phyloP scores from a whole-genome alignment of 2,329 filamentous ascomycete species.

The Colletotrichum gloeosporioides region DNA sequence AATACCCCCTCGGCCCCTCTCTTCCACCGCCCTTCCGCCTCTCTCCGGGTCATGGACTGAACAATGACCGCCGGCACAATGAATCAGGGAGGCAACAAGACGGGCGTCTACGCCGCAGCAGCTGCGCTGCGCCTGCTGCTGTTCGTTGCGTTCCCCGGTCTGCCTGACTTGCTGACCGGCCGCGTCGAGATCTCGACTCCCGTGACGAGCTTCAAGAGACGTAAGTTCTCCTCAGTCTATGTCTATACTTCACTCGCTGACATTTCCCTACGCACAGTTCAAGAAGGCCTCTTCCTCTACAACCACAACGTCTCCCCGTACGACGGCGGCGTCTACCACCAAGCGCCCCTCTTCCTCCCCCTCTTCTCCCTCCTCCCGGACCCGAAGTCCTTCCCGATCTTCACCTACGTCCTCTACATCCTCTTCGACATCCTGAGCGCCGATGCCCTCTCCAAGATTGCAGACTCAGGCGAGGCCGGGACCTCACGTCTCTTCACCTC shows the following conservation, averaged over 20 bases:
- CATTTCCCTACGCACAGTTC: slow-evolving; percentile 60
- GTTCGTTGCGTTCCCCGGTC: slow-evolving; percentile 79
- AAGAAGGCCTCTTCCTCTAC: slow-evolving; percentile 96
- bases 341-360: slow-evolving; percentile 89
- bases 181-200: slow-evolving; percentile 97
- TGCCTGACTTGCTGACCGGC: slow-evolving; percentile 85
- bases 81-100: slow-evolving; percentile 44
- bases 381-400: slow-evolving; percentile 68
- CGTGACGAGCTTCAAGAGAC: slow-evolving; percentile 96
- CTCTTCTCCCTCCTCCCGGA: slow-evolving; percentile 89
- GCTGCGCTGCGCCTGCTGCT: slow-evolving; percentile 80
- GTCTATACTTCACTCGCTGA: slow-evolving; percentile 1
- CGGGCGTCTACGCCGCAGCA: slow-evolving; percentile 74
- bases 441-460: slow-evolving; percentile 78
- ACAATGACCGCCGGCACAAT: slow-evolving; percentile 31
- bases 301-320: slow-evolving; percentile 96
- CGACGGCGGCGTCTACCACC: slow-evolving; percentile 83
- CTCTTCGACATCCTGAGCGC: slow-evolving; percentile 83
- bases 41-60: slow-evolving; percentile 20
- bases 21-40: background rate
- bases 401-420: slow-evolving; percentile 82
- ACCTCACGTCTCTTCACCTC: slow-evolving; percentile 81
- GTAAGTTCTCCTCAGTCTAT: slow-evolving; percentile 55
- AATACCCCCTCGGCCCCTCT: background rate
- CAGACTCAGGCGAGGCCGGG: slow-evolving; percentile 79